These are phyloP conservation scores for Hyphopichia fennica DNA, from an alignment of 1,139 yeast genomes.

Conservation along the genomic window DNA sequence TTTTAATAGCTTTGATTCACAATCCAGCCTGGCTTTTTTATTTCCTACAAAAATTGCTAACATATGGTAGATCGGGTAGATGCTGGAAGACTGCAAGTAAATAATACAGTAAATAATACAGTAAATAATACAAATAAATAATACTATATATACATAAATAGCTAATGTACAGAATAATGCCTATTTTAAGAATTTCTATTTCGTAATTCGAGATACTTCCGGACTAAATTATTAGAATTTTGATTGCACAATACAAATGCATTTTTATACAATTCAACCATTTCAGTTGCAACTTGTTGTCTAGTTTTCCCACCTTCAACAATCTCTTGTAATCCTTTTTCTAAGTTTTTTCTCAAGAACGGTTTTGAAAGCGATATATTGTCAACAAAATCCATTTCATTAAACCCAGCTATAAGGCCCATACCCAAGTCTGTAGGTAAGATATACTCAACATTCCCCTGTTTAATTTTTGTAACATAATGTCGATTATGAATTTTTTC, in stretches of 20 bases:
- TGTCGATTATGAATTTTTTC: conserved; percentile 70
- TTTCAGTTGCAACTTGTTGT: conserved; percentile 55
- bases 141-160: too few relatives aligned
- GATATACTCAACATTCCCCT: conserved; percentile 39
- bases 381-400: conserved; percentile 66
- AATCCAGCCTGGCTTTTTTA: too few relatives aligned
- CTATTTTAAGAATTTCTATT: not conserved
- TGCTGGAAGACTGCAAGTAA: too few relatives aligned
- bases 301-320: conserved; percentile 62
- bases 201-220: conserved; percentile 1
- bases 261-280: conserved; percentile 60
- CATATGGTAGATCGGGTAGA: too few relatives aligned
- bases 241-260: conserved; percentile 38
- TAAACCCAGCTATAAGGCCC: conserved; percentile 88
- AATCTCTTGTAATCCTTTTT: conserved; percentile 62
- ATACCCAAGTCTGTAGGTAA: conserved; percentile 84
- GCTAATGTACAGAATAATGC: too few relatives aligned
- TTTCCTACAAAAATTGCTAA: too few relatives aligned
- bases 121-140: too few relatives aligned
- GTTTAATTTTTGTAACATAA: conserved; percentile 57
- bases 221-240: not conserved
- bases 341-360: conserved; percentile 76
- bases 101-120: too few relatives aligned
- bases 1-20: too few relatives aligned
- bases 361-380: conserved; percentile 83